Evolutionary conservation across 495 filamentous ascomycete species (phyloP).

Genomic region (Aspergillus indologenus): DNA sequence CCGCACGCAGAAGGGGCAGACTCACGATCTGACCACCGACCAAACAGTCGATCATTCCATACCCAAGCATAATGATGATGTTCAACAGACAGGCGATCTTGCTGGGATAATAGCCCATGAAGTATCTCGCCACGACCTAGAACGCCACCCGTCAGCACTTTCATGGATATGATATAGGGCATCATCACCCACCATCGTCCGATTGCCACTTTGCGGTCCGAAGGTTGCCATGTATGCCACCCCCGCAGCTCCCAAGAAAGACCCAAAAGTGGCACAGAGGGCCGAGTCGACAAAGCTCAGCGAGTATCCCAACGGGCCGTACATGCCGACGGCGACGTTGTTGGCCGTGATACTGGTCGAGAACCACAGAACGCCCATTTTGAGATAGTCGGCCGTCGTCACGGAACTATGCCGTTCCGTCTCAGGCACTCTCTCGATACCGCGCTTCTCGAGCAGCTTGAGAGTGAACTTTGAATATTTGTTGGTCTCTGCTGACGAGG

Average conservation of each 20-base stretch:
- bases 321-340: conserved; percentile 16
- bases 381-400: conserved; percentile 1
- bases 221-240: conserved; percentile 17
- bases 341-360: conserved; percentile 13
- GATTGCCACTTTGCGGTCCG: conserved; percentile 14
- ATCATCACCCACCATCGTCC: conserved; percentile 13
- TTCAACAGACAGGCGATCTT: conserved; percentile 64
- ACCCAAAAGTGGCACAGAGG: conserved; percentile 9
- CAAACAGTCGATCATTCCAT: conserved; percentile 57
- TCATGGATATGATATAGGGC: not conserved
- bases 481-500: too few relatives aligned
- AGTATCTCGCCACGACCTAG: conserved; percentile 61
- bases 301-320: conserved; percentile 9
- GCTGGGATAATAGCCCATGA: conserved; percentile 70
- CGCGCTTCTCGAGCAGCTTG: conserved; percentile 5
- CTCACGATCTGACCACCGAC: conserved; percentile 43
- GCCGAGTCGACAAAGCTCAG: conserved; percentile 9
- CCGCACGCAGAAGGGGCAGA: not conserved
- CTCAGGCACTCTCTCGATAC: conserved; percentile 10
- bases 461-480: not conserved
- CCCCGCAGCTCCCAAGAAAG: conserved; percentile 8
- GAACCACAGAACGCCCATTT: conserved; percentile 13
- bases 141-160: conserved; percentile 8
- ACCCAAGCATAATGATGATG: conserved; percentile 64
- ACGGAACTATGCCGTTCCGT: conserved; percentile 1